Percentiles rank a stretch among this genome's conserved stretches.
Conservation (phyloP, 1,139 yeast species). For the Yamadazyma triangularis region DNA sequence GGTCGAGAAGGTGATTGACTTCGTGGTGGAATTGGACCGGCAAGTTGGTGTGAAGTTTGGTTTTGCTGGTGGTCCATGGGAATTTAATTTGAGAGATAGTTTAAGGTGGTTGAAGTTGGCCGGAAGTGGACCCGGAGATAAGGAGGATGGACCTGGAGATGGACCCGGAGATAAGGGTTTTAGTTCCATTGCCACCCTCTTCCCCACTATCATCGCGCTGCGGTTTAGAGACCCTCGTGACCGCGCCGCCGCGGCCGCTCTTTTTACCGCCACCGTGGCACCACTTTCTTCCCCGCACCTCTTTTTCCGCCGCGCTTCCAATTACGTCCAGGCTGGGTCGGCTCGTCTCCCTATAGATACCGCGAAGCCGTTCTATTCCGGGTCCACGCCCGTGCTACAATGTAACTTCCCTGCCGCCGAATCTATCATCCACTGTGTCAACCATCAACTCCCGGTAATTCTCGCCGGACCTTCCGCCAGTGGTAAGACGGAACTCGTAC, state of each 20-base stretch:
- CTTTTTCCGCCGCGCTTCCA: constrained; percentile 40
- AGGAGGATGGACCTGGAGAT: constrained; percentile 46
- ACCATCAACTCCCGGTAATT: constrained; percentile 76
- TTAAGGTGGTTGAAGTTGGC: constrained; percentile 78
- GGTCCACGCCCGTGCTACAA: constrained; percentile 51
- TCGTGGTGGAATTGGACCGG: constrained; percentile 63
- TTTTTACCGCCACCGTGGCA: constrained; percentile 60
- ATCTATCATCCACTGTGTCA: constrained; percentile 68
- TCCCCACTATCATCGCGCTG: constrained; percentile 66
- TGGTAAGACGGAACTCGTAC: constrained; percentile 79
- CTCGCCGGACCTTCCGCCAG: constrained; percentile 82
- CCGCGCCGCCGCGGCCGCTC: constrained; percentile 39
- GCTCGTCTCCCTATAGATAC: constrained; percentile 44
- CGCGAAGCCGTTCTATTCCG: constrained; percentile 33
- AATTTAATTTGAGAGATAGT: constrained; percentile 91
- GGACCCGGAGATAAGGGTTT: no score
- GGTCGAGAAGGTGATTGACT: constrained; percentile 55
- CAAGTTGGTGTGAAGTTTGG: constrained; percentile 74
- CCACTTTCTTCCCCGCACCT: constrained; percentile 31
- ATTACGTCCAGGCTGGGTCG: constrained; percentile 61
- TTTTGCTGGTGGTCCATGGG: constrained; percentile 88
- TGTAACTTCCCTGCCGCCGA: constrained; percentile 62
- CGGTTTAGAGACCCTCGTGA: constrained; percentile 71
- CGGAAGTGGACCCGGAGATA: constrained; percentile 30
- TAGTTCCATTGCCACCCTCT: no score